Evolutionary conservation across 345 rosid species (phyloP).

Genomic region (Rhodamnia argentea): DNA sequence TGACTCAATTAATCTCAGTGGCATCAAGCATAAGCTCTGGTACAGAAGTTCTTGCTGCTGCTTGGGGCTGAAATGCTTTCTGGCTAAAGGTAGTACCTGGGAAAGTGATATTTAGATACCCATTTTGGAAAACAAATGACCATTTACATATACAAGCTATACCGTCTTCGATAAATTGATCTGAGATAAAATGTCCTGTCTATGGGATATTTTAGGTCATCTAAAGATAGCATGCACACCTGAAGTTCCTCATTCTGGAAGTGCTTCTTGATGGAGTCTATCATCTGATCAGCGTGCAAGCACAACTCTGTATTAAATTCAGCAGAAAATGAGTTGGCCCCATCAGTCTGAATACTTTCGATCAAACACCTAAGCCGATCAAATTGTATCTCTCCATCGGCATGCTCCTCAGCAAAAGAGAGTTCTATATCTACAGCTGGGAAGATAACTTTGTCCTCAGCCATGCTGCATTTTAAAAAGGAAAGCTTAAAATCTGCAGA

Average conservation of each 20-base stretch:
- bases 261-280: conserved; percentile 64
- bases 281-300: conserved; percentile 76
- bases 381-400: conserved; percentile 73
- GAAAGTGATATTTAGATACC: conserved; percentile 9
- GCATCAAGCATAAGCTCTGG: conserved; percentile 82
- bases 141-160: neutral
- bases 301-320: conserved; percentile 71
- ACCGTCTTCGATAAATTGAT: neutral
- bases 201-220: neutral
- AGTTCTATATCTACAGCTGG: conserved; percentile 77
- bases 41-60: conserved; percentile 75
- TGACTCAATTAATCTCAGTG: conserved; percentile 74
- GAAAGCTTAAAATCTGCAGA: neutral
- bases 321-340: conserved; percentile 58
- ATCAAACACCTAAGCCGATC: conserved; percentile 59
- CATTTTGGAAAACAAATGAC: neutral
- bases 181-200: neutral
- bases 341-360: conserved; percentile 64
- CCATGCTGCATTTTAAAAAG: conserved; percentile 44
- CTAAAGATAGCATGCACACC: conserved; percentile 28
- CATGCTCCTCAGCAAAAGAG: conserved; percentile 69
- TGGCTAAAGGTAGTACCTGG: conserved; percentile 85
- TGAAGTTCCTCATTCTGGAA: conserved; percentile 75
- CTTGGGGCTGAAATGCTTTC: conserved; percentile 59
- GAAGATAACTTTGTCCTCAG: conserved; percentile 81